phyloP scores from a whole-genome alignment of 2,329 filamentous ascomycete genomes.

The Lachnellula subtilissima region DNA sequence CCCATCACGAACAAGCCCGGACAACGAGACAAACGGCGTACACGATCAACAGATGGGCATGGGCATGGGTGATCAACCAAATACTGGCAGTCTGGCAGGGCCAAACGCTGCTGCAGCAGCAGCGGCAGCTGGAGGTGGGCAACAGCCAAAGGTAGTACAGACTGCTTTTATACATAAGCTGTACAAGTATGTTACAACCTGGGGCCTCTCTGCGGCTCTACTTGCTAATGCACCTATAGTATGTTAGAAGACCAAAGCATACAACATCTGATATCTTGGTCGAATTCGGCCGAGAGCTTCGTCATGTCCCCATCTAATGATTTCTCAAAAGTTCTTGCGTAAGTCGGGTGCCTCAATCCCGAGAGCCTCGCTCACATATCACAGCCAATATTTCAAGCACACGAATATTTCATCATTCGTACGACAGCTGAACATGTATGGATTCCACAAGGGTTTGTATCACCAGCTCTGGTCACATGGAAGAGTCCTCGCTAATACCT shows the following conservation, averaged over 20 bases:
- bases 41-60: conserved; percentile 27
- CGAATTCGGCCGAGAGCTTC: conserved; percentile 88
- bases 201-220: background rate
- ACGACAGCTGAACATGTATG: conserved; percentile 97
- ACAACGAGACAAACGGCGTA: conserved; percentile 30
- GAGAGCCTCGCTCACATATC: conserved; percentile 13
- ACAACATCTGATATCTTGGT: conserved; percentile 96
- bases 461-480: conserved; percentile 17
- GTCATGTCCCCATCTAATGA: conserved; percentile 97
- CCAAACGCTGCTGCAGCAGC: conserved; percentile 38
- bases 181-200: conserved; percentile 69
- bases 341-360: conserved; percentile 39
- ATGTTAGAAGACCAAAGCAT: conserved; percentile 96
- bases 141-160: conserved; percentile 96
- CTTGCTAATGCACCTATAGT: conserved; percentile 44
- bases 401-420: conserved; percentile 99
- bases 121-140: conserved; percentile 68
- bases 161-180: conserved; percentile 99
- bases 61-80: conserved; percentile 35
- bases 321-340: conserved; percentile 98
- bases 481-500: conserved; percentile 9
- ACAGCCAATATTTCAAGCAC: conserved; percentile 96
- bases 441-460: conserved; percentile 87
- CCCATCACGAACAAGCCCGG: conserved; percentile 29
- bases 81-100: conserved; percentile 25